A percentile compares a stretch with the other conserved stretches of the same genome.
phyloP scores from a whole-genome alignment of 2,329 filamentous ascomycete species.

The Incumbomyces lentus region DNA sequence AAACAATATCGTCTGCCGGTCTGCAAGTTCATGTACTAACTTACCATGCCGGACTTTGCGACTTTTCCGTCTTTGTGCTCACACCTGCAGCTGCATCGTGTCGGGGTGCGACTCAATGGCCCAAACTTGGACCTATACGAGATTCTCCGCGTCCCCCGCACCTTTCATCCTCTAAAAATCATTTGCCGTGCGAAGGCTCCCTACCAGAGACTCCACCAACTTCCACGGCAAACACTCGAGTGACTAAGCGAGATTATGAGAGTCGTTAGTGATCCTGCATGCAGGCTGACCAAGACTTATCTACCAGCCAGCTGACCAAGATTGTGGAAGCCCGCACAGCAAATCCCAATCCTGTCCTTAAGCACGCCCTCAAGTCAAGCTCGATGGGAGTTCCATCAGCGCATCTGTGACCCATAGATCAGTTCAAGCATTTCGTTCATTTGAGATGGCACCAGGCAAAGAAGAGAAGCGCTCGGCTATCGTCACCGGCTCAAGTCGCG shows the following conservation, averaged over 20 bases:
- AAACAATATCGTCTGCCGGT: conserved; percentile 42
- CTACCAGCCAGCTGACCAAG: neutral
- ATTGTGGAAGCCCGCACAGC: no score
- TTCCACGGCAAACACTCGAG: neutral
- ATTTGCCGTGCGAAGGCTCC: neutral
- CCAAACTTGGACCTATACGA: no score
- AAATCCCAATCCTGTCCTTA: no score
- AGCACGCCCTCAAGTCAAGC: no score
- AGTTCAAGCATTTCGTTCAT: neutral
- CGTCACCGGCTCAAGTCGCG: conserved; percentile 31
- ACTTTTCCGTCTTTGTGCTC: no score
- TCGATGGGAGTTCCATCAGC: neutral
- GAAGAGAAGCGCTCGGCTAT: conserved; percentile 24
- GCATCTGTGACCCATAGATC: neutral
- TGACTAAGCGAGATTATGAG: no score
- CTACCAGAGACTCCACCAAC: conserved; percentile 4
- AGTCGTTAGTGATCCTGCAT: conserved; percentile 2
- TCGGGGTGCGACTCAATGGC: neutral
- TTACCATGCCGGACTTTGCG: neutral
- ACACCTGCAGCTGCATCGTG: no score
- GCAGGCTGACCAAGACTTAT: neutral
- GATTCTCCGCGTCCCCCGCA: conserved; percentile 6
- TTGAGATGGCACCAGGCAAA: conserved; percentile 1
- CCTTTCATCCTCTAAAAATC: neutral
- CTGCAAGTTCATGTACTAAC: conserved; percentile 22